Percentiles rank a stretch among this genome's conserved stretches.
Evolutionary conservation across 345 rosid species (phyloP).

Genomic region (Gynandropsis gynandra): DNA sequence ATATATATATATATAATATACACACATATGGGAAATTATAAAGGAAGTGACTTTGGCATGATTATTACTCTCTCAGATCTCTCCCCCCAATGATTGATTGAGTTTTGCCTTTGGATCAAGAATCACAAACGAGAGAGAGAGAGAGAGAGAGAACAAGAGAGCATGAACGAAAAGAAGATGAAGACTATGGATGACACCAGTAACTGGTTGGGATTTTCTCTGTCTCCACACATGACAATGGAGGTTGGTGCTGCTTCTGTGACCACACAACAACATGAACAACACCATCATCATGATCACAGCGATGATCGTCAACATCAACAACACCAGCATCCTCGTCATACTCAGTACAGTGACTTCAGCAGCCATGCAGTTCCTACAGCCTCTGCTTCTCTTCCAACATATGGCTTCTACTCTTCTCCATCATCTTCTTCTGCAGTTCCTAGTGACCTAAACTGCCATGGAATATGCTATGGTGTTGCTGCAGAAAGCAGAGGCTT

Average conservation of each 20-base stretch:
- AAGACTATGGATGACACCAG: slow-evolving; percentile 35
- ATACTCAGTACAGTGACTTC: too few species aligned
- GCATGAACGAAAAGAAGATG: slow-evolving; percentile 28
- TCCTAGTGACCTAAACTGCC: slow-evolving; percentile 29
- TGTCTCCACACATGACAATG: slow-evolving; percentile 54
- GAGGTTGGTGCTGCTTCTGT: slow-evolving; percentile 27
- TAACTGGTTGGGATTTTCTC: slow-evolving; percentile 62
- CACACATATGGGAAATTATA: too few species aligned
- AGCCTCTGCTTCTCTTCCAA: slow-evolving; percentile 13
- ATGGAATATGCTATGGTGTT: slow-evolving; percentile 34
- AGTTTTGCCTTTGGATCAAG: too few species aligned
- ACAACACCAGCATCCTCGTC: too few species aligned
- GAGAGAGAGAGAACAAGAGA: slow-evolving; percentile 13
- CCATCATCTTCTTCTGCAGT: slow-evolving; percentile 20
- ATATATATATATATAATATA: too few species aligned
- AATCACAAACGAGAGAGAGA: slow-evolving; percentile 35
- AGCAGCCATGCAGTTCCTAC: slow-evolving; percentile 17
- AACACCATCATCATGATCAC: too few species aligned
- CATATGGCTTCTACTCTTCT: slow-evolving; percentile 37
- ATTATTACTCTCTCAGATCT: slow-evolving; percentile 32
- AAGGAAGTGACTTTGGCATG: slow-evolving; percentile 27
- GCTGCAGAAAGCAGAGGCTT: slow-evolving; percentile 29
- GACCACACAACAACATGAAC: too few species aligned
- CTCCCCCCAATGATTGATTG: slow-evolving; percentile 6
- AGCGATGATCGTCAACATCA: too few species aligned